Conservation (phyloP, 148 eudicot species). For the Pouteria glomerata region DNA sequence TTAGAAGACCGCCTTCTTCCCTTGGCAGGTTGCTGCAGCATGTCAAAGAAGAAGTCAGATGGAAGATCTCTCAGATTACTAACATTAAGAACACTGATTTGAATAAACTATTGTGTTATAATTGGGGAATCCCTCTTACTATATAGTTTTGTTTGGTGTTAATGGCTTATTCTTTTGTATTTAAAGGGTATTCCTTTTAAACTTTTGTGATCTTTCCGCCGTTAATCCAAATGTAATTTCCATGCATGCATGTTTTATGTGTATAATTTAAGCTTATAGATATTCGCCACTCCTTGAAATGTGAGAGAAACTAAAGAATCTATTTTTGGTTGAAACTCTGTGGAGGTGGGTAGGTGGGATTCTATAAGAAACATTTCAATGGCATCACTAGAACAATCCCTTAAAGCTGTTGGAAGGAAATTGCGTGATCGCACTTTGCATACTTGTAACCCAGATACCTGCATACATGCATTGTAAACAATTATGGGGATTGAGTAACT, state of each 20-base stretch:
- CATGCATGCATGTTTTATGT: not conserved
- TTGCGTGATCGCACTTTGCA: not conserved
- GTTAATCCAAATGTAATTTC: too few species aligned
- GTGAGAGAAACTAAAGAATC: not conserved
- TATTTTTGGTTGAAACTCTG: not conserved
- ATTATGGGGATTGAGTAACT: not conserved
- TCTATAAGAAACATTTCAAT: not conserved
- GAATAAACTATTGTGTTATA: too few species aligned
- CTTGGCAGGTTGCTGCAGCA: too few species aligned
- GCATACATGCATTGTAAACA: not conserved
- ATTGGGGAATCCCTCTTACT: too few species aligned
- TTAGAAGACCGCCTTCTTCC: too few species aligned
- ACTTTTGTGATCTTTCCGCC: too few species aligned
- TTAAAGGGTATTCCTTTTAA: too few species aligned
- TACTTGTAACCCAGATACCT: not conserved
- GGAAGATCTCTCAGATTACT: too few species aligned
- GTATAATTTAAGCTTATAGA: not conserved
- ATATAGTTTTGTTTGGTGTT: too few species aligned
- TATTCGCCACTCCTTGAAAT: not conserved
- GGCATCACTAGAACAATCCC: not conserved
- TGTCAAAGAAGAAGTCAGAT: too few species aligned
- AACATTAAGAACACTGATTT: too few species aligned
- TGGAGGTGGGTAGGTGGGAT: not conserved
- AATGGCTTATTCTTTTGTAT: too few species aligned
- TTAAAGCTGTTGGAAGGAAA: not conserved